Evolutionary conservation across 306 rosid species (phyloP).

Genomic region (Corylus avellana): DNA sequence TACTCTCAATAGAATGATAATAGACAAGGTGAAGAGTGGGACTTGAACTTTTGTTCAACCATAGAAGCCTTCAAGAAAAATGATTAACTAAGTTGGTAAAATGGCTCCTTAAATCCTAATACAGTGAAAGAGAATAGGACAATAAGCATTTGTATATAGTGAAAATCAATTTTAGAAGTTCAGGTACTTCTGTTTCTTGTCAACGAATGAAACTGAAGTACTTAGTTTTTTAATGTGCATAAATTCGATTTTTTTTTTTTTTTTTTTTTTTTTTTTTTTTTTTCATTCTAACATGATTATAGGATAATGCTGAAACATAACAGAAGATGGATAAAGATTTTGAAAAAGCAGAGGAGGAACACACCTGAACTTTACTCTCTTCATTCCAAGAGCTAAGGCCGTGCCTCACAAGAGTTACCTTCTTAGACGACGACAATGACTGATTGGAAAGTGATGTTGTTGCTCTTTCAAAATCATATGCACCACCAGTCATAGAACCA

Average conservation of each 20-base stretch:
- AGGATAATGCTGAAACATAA: too few relatives aligned
- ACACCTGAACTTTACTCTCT: too few relatives aligned
- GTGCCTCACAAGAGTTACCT: constrained; percentile 65
- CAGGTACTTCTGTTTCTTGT: background rate
- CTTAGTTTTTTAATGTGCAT: background rate
- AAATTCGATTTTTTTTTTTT: too few relatives aligned
- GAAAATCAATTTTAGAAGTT: background rate
- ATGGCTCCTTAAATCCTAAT: background rate
- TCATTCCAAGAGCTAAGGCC: constrained; percentile 53
- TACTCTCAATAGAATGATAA: too few relatives aligned
- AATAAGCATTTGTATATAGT: background rate
- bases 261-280: too few relatives aligned
- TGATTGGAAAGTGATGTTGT: constrained; percentile 56
- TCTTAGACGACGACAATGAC: constrained; percentile 60
- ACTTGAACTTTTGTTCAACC: background rate
- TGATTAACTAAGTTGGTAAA: background rate
- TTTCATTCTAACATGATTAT: too few relatives aligned
- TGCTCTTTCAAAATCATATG: constrained; percentile 64
- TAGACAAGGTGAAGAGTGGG: background rate
- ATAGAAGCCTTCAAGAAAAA: background rate
- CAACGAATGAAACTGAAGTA: background rate
- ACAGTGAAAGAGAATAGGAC: background rate
- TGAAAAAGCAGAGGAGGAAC: too few relatives aligned
- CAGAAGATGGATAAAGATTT: too few relatives aligned
- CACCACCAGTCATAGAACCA: constrained; percentile 61